Base-by-base conservation (phyloP, 441 rosid species). In the Raphanus hybrid region DNA sequence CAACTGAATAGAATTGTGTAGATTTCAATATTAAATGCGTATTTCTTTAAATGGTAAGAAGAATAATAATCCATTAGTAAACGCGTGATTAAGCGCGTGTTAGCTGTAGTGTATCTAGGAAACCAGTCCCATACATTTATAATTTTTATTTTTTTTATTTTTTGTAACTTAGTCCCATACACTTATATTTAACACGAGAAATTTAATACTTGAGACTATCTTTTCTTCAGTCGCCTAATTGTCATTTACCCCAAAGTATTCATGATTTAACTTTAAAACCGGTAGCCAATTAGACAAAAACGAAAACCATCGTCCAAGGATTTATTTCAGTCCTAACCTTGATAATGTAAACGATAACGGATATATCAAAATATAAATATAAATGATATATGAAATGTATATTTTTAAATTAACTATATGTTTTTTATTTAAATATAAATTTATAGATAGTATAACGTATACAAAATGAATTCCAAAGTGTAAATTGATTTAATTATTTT, bases 41-140 rank as follows among this genome's bases (percentile, higher is more conserved):
- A 67, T 43, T 20, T 75, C 60, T 59, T 18, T 11, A 58, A 15
- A 61, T 61, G 45, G 59, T 57, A 74, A 55, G 32, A 10, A n/a
- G 35, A 66, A 29, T 57, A 62, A 34, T 61, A 29, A 61, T 29
- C 18, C 20, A 6, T 61, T 61, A 54, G 10, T 32, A 32, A 63
- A 63, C 27, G 67, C 67, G 45, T 63, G n/a, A 15, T 15, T 35
- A 35, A 35, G 48, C 6, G 15, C 0, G 54, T 18, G 54, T 64
- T 64, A 65, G 29, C 34, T 18, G 54, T 65, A 39, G 41, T 34
- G 20, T 5, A 62, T 18, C 45, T 8, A 34, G 3, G 57, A 18
- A 18, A 60, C 12, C 12, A 26, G 6, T 69, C 35, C 7, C 10
- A 59, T 67, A n/a, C 29, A 75, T 15, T 39, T 26, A 39, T 35